Evolutionary conservation across 176 grass and related monocot genomes (phyloP), one percentile per base, ranked within the genome.

Genomic region (Areca catechu): DNA sequence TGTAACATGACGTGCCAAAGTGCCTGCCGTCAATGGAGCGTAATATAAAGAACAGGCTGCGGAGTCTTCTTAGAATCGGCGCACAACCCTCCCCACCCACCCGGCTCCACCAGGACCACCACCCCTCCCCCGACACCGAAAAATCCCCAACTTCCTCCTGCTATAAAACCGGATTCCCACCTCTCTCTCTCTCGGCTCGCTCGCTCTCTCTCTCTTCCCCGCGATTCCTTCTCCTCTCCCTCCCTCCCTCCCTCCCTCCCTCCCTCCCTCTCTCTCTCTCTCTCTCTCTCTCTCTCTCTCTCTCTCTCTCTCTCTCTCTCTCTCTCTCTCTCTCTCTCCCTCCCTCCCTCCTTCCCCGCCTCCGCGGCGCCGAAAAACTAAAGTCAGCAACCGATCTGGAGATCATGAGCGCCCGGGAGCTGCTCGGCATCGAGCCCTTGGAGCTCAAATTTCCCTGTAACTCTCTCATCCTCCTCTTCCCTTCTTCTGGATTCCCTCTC

Each of bases 401-500:
- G 55, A 71, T 14, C 34, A 43, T 71, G 68, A 50, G 55, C 58
- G 24, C 74, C 66, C 77, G 86, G 57, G 77, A 89, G 53, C 70
- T 89, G 51, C 74, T 89, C 47, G 66, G 60, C 58, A 74, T 89
- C 66, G 86, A 84, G 3, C 86, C 86, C 52, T 10, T 77, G 51
- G 85, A 89, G 61, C 80, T 89, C 57, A 63, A 78, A 25, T 86
- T 86, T 70, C 50, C 59, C n/a, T 55, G 71, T 55, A 19, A 54
- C 14, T 15, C 53, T 24, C 16, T 34, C 6, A 4, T 49, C 17
- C 29, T 1, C 49, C 17, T 71, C 28, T 22, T 22, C n/a, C 12
- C 0, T 51, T 65, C 16, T 12, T 18, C 2, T 19, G 20, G 34
- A 43, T 43, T 12, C 10, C 34, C 9, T 43, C 34, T 12, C 9